Evolutionary conservation across 495 filamentous ascomycete genomes (phyloP), one percentile per base, ranked within the genome.

Genomic region (Podospora tetraspora): DNA sequence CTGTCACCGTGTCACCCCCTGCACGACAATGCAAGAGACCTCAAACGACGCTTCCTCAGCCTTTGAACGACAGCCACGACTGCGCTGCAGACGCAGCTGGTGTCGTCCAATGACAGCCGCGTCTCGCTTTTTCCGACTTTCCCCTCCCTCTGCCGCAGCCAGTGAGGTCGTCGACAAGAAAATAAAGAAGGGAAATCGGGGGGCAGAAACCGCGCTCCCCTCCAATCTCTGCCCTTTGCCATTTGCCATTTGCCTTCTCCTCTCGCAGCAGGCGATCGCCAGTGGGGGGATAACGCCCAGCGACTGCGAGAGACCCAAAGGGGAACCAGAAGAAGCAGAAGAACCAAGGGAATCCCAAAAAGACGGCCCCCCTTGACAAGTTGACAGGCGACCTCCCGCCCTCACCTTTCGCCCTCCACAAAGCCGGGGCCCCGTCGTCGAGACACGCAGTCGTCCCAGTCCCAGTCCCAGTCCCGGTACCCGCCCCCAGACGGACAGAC

Each of bases 31-130:
- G 70, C 68, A 74, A 66, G 61, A 61, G 61, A 57, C 62, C 66
- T 62, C 34, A 61, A n/a, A 59, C 61, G 63, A 67, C 71, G 43
- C 5, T n/a, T 9, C 19, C 19, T 8, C 43, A 52, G 43, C 74
- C 75, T 73, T 76, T 76, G 66, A 76, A 73, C 71, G 73, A 69
- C 69, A 77, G 77, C 77, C 77, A 79, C 77, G 77, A 78, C 76
- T 74, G 65, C 70, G 65, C 32, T 79, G 77, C 77, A 77, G 75
- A 77, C 66, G 74, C 72, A 71, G 68, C 57, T 62, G 58, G 67
- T 67, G 65, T 62, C 65, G 56, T 72, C 75, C 76, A 78, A 76
- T 78, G 69, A 67, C 69, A 67, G 63, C 59, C 34, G 25, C 68
- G 60, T 67, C 68, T 52, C 64, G 34, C 57, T 37, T 52, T 52